Evolutionary conservation across 2,329 filamentous ascomycete genomes (phyloP), one percentile per base, ranked within the genome.

Genomic region (Xylariaceae sp.): DNA sequence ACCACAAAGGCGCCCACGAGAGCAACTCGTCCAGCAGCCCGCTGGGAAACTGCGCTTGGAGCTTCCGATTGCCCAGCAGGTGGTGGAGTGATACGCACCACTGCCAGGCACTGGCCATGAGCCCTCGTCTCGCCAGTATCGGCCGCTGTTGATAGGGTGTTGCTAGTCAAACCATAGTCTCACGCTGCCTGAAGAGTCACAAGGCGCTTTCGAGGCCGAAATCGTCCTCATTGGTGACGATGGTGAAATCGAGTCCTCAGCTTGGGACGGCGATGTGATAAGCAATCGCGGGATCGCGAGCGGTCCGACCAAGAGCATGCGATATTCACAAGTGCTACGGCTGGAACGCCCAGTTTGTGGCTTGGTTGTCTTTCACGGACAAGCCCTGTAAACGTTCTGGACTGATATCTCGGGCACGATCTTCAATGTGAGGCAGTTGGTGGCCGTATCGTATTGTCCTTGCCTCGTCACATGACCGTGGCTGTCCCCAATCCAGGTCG

Each of bases 31-130:
- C 45, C 45, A 39, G 22, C 22, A 45, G 50, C 41, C 52, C 56
- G 57, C 55, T 57, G 53, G 51, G 54, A 45, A 49, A 27, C 45
- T 12, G 22, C 22, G 4, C 53, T 42, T 60, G 47, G 42, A 43
- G 43, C 54, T 50, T 62, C 59, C 54, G 56, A 62, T 64, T 62
- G 61, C 58, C 57, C 57, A 51, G 54, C 43, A 36, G 39, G 30
- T 54, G 53, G 61, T 62, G 59, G 63, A 52, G 49, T 56, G 61
- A 46, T 41, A 47, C 30, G 46, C 46, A 53, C 48, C 53, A 50
- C 54, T 55, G 47, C 56, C 56, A 62, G 58, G 56, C 54, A 60
- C 54, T 60, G 51, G 51, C 50, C 49, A 48, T 49, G 44, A 46
- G 48, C 52, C 47, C 49, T 53, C 41, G 49, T 57, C 48, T 44